Base-by-base conservation (phyloP, 805 yeast genomes). In the Teunomyces pallodes region DNA sequence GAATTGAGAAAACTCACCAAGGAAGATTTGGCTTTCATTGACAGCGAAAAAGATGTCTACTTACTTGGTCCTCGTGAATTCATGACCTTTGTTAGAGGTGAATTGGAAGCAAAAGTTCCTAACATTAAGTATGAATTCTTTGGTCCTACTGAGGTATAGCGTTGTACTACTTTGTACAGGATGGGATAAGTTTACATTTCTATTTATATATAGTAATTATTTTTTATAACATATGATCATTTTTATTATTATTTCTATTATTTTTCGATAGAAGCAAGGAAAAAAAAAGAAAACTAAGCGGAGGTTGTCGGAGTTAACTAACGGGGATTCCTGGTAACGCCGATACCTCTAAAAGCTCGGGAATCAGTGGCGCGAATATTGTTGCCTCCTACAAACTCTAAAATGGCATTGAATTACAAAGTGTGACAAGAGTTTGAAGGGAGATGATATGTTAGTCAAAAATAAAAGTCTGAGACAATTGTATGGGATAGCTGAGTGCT, bases 11-110 rank as follows among this genome's bases (percentile, higher is more conserved):
- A 43, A 28, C 36, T 67, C 13, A 16, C 24, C 7, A n/a, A 36
- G 9, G 10, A 39, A 9, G 70, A 66, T 40, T 55, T 70, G 31
- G 57, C 56, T 6, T 44, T 49, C 31, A 47, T 68, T 24, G 47
- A 54, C 4, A 36, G 30, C 17, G 49, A 46, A 1, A 48, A 56
- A 45, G 69, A 64, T 12, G 59, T 66, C 14, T 71, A 69, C 52
- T 41, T 69, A 30, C 51, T 69, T 28, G 76, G 76, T 9, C 75
- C 76, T 17, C 55, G 55, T 27, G 53, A 47, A 4, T 71, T 66
- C 47, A 68, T 68, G 72, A 53, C 51, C 9, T 54, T 53, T 28
- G 62, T 70, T 24, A 56, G 51, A 20, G 49, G 43, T 2, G 56
- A 55, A n/a, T 58, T 70, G 42, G 50, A 38, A 12, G 36, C 36